Base-by-base conservation (phyloP, 1,284 basidiomycete species). In the Stygiomarasmius scandens region DNA sequence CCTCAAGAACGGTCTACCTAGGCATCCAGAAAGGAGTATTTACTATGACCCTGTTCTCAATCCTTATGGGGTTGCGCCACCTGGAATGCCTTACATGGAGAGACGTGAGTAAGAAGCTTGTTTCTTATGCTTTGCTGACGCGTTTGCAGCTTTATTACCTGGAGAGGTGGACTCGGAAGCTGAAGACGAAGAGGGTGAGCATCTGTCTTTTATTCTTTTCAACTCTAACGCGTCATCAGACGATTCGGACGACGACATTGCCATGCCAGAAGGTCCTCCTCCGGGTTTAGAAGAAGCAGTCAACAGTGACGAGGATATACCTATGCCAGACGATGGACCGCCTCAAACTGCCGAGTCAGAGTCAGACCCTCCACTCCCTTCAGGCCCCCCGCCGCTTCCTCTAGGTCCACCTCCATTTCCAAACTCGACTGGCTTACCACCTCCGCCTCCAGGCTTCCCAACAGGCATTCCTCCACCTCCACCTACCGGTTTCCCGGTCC, bases 11-110 rank as follows among this genome's bases (percentile, higher is more conserved):
- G 92, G 93, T 16, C 81, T 92, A 50, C 88, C 93, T 54, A 79
- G 88, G 56, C 91, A 93, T 73, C 93, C 93, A 12, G 93, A 93
- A 67, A 80, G 93, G 64, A 96, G 93, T 72, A 80, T 95, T 44
- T 98, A 98, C 72, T 98, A 95, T 72, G 93, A 98, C 66, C 83
- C 92, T 34, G 83, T 94, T 52, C 90, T 96, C 83, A 98, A 98
- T 70, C 94, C 95, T 6, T 96, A 83, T 69, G 96, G 96, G 24
- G 93, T 95, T n/a, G 87, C 96, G 20, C 96, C 96, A 20, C 96
- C 96, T 9, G 96, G 96, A 8, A 93, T 97, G 95, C 94, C 93
- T 9, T 98, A 98, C 71, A 75, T 85, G 50, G 94, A 98, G 69
- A 80, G 89, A 75, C 81, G 92, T 94, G 65, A 74, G 89, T 79